These are phyloP conservation scores for Heracleum sosnowskyi DNA, from an alignment of 129 eudicot genomes.

Conservation along the genomic window DNA sequence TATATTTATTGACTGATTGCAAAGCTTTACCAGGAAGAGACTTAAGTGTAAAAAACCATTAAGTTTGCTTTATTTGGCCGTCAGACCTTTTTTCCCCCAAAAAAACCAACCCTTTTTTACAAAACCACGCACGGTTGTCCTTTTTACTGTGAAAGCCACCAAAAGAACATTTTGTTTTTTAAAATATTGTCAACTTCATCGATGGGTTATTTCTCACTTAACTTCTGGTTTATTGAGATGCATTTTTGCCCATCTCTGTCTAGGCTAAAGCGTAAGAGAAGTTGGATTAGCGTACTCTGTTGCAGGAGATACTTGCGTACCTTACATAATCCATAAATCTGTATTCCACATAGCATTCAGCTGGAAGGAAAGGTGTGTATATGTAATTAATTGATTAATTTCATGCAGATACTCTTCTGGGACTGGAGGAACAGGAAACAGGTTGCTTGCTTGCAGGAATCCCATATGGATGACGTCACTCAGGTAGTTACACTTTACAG, in stretches of 20 bases:
- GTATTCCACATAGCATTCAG: background rate
- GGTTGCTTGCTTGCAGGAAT: slow-evolving; percentile 87
- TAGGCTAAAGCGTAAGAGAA: background rate
- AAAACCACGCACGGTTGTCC: background rate
- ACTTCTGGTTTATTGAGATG: background rate
- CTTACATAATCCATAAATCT: background rate
- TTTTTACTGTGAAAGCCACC: background rate
- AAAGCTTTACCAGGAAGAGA: no score
- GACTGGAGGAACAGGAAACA: slow-evolving; percentile 79
- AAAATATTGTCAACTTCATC: background rate
- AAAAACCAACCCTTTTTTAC: background rate
- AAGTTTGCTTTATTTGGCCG: background rate
- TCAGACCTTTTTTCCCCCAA: background rate
- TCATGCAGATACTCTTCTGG: slow-evolving; percentile 64
- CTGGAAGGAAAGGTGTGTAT: background rate
- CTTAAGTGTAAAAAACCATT: background rate
- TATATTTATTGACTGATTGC: background rate
- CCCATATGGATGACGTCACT: slow-evolving; percentile 93
- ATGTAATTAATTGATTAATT: slow-evolving; percentile 1
- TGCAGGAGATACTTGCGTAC: background rate
- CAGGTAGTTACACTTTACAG: slow-evolving; percentile 39
- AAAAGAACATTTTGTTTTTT: background rate
- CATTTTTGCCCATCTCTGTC: background rate
- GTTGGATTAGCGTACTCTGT: background rate
- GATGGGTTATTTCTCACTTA: background rate